Evolutionary conservation across 257 asterid species (phyloP).

Genomic region (Cynanchum wilfordii): DNA sequence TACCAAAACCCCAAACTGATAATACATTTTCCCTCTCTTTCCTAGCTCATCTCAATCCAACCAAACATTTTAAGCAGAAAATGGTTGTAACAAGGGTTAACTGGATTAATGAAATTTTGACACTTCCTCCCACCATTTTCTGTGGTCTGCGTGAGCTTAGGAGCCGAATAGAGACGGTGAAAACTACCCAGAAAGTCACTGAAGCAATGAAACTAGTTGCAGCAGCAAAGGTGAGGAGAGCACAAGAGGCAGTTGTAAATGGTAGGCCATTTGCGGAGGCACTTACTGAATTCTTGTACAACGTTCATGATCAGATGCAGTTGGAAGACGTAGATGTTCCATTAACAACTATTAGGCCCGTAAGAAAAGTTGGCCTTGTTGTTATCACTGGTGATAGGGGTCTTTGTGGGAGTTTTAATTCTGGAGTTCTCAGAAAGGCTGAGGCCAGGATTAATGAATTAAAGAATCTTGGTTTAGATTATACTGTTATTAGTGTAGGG

Average conservation of each 20-base stretch:
- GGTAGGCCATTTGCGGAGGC: conserved; percentile 66
- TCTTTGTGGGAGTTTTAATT: conserved; percentile 73
- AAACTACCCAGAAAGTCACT: conserved; percentile 56
- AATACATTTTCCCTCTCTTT: conserved; percentile 8
- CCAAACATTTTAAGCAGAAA: neutral
- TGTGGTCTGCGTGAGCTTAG: conserved; percentile 56
- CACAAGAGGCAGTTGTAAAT: conserved; percentile 66
- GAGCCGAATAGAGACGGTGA: conserved; percentile 54
- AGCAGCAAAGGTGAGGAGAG: conserved; percentile 67
- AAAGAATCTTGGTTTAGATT: conserved; percentile 41
- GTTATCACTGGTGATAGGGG: conserved; percentile 67
- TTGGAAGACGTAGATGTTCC: conserved; percentile 60
- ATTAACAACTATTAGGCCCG: conserved; percentile 55
- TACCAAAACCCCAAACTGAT: conserved; percentile 13
- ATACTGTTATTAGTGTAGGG: conserved; percentile 53
- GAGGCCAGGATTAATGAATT: conserved; percentile 49
- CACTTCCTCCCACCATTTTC: conserved; percentile 25
- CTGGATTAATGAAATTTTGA: neutral
- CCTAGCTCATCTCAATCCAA: conserved; percentile 2
- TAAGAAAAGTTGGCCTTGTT: conserved; percentile 52
- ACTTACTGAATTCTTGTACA: conserved; percentile 44
- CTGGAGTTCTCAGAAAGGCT: conserved; percentile 41
- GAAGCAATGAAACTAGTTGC: conserved; percentile 76
- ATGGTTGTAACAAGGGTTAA: neutral
- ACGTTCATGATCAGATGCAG: conserved; percentile 52